phyloP scores from a whole-genome alignment of 2,329 filamentous ascomycete genomes.

The Paecilomyces sp. region DNA sequence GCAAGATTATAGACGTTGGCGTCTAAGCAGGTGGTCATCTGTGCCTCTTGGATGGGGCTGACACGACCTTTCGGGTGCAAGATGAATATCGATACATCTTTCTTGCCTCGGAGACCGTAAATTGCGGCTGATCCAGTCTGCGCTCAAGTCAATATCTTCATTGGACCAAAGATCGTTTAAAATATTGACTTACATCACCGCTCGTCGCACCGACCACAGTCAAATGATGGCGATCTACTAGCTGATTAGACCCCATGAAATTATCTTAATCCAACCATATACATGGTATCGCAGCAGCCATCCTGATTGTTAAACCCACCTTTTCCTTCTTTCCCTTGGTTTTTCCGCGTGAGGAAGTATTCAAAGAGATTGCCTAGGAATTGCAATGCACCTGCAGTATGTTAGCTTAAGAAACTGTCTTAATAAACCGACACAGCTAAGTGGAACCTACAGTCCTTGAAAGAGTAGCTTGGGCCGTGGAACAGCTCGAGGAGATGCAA shows the following conservation, averaged over 20 bases:
- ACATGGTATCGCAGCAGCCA: too few relatives aligned
- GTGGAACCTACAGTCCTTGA: slow-evolving; percentile 59
- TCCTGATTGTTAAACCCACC: too few relatives aligned
- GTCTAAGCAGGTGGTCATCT: slow-evolving; percentile 94
- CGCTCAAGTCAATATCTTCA: too few relatives aligned
- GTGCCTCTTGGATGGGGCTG: slow-evolving; percentile 85
- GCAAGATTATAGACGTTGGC: slow-evolving; percentile 87
- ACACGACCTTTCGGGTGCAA: slow-evolving; percentile 87
- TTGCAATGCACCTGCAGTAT: slow-evolving; percentile 62
- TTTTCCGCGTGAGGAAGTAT: slow-evolving; percentile 40
- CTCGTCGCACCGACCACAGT: slow-evolving; percentile 82
- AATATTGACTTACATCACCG: slow-evolving; percentile 44
- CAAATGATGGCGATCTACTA: slow-evolving; percentile 62
- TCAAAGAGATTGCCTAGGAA: slow-evolving; percentile 86
- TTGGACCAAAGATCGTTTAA: too few relatives aligned
- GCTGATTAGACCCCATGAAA: too few relatives aligned
- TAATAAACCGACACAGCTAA: too few relatives aligned
- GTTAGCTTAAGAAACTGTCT: too few relatives aligned
- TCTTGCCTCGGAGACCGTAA: slow-evolving; percentile 89
- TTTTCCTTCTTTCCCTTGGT: slow-evolving; percentile 36
- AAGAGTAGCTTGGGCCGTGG: slow-evolving; percentile 90
- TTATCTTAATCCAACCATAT: too few relatives aligned
- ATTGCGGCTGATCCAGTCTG: slow-evolving; percentile 86
- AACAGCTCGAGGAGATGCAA: slow-evolving; percentile 89
- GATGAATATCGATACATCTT: slow-evolving; percentile 95